Percentiles rank a stretch among this genome's conserved stretches.
Evolutionary conservation across 306 rosid genomes (phyloP).

Genomic region (Gynostemma pentaphyllum): DNA sequence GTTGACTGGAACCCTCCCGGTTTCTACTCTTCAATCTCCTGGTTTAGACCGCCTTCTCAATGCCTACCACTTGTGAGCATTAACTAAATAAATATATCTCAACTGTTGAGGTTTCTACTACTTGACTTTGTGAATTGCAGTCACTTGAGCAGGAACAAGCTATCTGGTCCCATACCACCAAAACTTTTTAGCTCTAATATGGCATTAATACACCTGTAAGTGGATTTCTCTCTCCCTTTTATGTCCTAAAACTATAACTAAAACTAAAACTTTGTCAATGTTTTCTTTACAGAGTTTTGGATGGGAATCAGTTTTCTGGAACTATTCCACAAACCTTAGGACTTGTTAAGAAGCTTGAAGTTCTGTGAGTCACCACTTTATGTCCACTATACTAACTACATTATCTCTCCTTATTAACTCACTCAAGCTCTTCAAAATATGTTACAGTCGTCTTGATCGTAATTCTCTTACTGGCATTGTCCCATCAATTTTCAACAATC

Average conservation of each 20-base stretch:
- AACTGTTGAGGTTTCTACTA: background rate
- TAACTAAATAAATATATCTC: background rate
- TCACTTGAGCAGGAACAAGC: constrained; percentile 84
- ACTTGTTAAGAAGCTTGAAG: constrained; percentile 64
- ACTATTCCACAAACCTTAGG: constrained; percentile 57
- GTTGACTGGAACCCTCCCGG: constrained; percentile 24
- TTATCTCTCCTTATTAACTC: background rate
- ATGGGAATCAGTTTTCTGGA: constrained; percentile 52
- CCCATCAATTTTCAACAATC: background rate
- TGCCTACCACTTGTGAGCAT: constrained; percentile 32
- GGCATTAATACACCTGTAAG: constrained; percentile 80
- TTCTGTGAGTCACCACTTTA: constrained; percentile 62
- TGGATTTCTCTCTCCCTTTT: background rate
- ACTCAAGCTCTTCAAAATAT: constrained; percentile 3
- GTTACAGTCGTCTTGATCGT: constrained; percentile 4
- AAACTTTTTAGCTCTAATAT: constrained; percentile 53
- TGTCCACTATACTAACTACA: too few relatives aligned
- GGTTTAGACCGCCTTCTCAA: constrained; percentile 24
- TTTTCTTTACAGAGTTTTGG: constrained; percentile 22
- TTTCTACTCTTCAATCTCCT: constrained; percentile 10
- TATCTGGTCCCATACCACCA: constrained; percentile 61
- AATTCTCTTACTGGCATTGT: background rate
- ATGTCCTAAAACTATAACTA: too few relatives aligned
- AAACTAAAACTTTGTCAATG: background rate
- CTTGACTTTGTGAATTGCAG: constrained; percentile 29